Evolutionary conservation across 495 filamentous ascomycete genomes (phyloP).

Genomic region (Sordaria brevicollis): DNA sequence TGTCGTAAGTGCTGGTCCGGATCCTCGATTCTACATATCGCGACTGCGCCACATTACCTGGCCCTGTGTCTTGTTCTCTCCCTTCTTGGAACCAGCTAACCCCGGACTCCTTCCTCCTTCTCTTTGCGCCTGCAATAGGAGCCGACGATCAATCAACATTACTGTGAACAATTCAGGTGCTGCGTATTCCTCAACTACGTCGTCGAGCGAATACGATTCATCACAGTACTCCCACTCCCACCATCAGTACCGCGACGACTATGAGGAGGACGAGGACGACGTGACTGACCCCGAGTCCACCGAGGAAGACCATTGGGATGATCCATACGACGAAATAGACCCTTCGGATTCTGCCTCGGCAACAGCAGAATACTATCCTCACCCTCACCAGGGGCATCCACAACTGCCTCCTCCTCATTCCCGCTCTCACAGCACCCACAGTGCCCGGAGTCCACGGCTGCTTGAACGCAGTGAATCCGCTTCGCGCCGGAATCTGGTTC

Average conservation of each 20-base stretch:
- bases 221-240: slow-evolving; percentile 10
- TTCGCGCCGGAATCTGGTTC: slow-evolving; percentile 28
- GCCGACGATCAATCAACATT: slow-evolving; percentile 42
- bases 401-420: not conserved
- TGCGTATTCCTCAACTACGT: slow-evolving; percentile 6
- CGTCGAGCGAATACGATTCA: slow-evolving; percentile 20
- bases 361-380: slow-evolving; percentile 15
- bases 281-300: slow-evolving; percentile 30
- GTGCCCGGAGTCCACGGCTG: slow-evolving; percentile 5
- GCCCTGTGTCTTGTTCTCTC: not conserved
- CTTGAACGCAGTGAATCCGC: slow-evolving; percentile 20
- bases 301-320: slow-evolving; percentile 36
- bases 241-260: slow-evolving; percentile 27
- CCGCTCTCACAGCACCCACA: slow-evolving; percentile 12
- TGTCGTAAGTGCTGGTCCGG: slow-evolving; percentile 34
- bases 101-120: slow-evolving; percentile 3
- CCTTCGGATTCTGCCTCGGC: slow-evolving; percentile 75
- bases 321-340: slow-evolving; percentile 53
- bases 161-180: slow-evolving; percentile 34
- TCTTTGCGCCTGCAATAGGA: slow-evolving; percentile 13
- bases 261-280: slow-evolving; percentile 40
- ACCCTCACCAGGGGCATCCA: slow-evolving; percentile 6
- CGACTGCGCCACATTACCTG: slow-evolving; percentile 2
- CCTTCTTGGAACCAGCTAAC: slow-evolving; percentile 7
- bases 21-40: not conserved